These are phyloP conservation scores for Tylopilus sp. DNA, from an alignment of 1,284 basidiomycete species.

Conservation along the genomic window DNA sequence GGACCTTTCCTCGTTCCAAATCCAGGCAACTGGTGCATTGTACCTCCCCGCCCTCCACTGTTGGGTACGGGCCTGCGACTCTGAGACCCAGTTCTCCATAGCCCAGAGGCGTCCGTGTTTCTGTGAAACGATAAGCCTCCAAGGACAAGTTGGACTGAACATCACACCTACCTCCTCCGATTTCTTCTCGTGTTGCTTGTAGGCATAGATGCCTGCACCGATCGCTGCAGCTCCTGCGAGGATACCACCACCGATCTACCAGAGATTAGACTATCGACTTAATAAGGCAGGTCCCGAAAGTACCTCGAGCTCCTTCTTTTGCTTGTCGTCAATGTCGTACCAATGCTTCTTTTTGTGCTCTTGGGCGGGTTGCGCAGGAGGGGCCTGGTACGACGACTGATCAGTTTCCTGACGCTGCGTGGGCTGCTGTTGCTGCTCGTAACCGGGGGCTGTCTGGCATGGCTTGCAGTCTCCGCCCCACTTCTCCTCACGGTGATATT, in stretches of 20 bases:
- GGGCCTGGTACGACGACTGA: constrained; percentile 34
- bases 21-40: constrained; percentile 53
- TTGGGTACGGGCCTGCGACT: constrained; percentile 51
- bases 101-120: constrained; percentile 52
- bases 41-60: constrained; percentile 46
- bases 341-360: constrained; percentile 56
- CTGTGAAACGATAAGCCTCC: constrained; percentile 30
- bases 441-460: constrained; percentile 22
- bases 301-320: constrained; percentile 60
- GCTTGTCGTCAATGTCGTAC: constrained; percentile 50
- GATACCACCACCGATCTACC: constrained; percentile 62
- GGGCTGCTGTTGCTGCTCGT: constrained; percentile 30
- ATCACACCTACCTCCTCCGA: constrained; percentile 49
- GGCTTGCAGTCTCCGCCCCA: constrained; percentile 17
- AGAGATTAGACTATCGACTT: constrained; percentile 4
- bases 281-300: neutral
- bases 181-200: constrained; percentile 53
- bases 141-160: neutral
- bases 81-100: constrained; percentile 52
- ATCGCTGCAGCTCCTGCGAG: constrained; percentile 49
- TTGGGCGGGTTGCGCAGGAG: constrained; percentile 35
- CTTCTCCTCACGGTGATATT: constrained; percentile 20
- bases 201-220: constrained; percentile 51
- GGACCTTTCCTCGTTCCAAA: constrained; percentile 52
- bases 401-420: constrained; percentile 23